Evolutionary conservation across 2,329 filamentous ascomycete species (phyloP).

Genomic region (Neoarthrinium moseri): DNA sequence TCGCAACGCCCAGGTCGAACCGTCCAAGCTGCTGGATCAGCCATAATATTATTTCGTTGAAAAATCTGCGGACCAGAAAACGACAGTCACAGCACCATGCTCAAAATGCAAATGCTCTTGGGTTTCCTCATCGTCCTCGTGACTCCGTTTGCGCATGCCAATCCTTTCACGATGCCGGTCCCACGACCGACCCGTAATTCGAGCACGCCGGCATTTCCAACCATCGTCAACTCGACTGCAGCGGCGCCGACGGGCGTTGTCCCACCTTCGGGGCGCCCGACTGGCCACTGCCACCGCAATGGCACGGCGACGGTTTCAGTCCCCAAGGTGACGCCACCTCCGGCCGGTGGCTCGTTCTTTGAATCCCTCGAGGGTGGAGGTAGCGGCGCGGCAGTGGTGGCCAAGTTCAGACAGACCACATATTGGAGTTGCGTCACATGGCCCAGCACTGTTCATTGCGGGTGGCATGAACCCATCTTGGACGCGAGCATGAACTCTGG

Average conservation of each 20-base stretch:
- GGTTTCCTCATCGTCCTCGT: neutral
- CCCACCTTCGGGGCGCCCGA: neutral
- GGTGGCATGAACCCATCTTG: constrained; percentile 37
- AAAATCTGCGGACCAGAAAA: too few relatives aligned
- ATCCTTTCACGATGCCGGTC: constrained; percentile 1
- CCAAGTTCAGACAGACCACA: constrained; percentile 34
- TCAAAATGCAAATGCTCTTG: neutral
- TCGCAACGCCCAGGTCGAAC: too few relatives aligned
- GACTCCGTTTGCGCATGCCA: neutral
- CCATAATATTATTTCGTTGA: too few relatives aligned
- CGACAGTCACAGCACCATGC: too few relatives aligned
- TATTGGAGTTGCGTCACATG: constrained; percentile 35
- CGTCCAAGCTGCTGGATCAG: too few relatives aligned
- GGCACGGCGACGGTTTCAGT: neutral
- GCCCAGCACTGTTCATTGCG: constrained; percentile 32
- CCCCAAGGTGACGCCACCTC: constrained; percentile 4
- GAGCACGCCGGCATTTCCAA: neutral
- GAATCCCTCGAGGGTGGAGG: neutral
- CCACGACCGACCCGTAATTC: neutral
- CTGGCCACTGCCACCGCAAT: neutral
- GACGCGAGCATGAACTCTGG: constrained; percentile 18
- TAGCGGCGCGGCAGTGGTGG: neutral
- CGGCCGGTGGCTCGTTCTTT: neutral
- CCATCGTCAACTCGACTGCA: neutral
- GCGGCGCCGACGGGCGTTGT: neutral